Evolutionary conservation across 2,329 filamentous ascomycete species (phyloP).

Genomic region (Tolypocladium tropicale): DNA sequence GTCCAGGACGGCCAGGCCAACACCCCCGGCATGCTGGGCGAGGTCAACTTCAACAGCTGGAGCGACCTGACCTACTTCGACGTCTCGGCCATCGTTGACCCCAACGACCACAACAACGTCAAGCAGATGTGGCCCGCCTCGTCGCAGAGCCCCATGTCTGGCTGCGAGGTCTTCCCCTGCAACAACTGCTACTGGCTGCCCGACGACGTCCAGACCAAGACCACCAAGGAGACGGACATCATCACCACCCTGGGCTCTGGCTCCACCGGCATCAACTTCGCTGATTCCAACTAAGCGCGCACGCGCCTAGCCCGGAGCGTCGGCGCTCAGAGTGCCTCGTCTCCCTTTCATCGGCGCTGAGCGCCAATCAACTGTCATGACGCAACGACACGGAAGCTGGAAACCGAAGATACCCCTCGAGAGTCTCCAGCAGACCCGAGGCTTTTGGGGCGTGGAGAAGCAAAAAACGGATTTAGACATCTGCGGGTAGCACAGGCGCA

Average conservation of each 20-base stretch:
- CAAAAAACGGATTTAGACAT: slow-evolving; percentile 7
- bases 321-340: neutral
- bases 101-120: slow-evolving; percentile 37
- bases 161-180: slow-evolving; percentile 43
- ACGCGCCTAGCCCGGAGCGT: neutral
- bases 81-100: slow-evolving; percentile 47
- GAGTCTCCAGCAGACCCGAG: slow-evolving; percentile 11
- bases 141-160: slow-evolving; percentile 30
- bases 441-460: slow-evolving; percentile 7
- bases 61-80: slow-evolving; percentile 43
- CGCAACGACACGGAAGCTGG: slow-evolving; percentile 8
- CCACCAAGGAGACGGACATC: slow-evolving; percentile 35
- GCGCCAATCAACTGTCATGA: slow-evolving; percentile 10
- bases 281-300: neutral
- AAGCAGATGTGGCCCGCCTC: slow-evolving; percentile 42
- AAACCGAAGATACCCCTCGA: slow-evolving; percentile 17
- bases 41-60: slow-evolving; percentile 39
- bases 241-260: slow-evolving; percentile 38
- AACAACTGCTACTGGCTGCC: slow-evolving; percentile 40
- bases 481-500: neutral
- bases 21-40: slow-evolving; percentile 40
- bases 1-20: slow-evolving; percentile 31
- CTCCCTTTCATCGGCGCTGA: slow-evolving; percentile 10
- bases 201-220: slow-evolving; percentile 47
- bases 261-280: slow-evolving; percentile 12